Conservation (phyloP, 805 yeast genomes). For the Ogataea minuta region DNA sequence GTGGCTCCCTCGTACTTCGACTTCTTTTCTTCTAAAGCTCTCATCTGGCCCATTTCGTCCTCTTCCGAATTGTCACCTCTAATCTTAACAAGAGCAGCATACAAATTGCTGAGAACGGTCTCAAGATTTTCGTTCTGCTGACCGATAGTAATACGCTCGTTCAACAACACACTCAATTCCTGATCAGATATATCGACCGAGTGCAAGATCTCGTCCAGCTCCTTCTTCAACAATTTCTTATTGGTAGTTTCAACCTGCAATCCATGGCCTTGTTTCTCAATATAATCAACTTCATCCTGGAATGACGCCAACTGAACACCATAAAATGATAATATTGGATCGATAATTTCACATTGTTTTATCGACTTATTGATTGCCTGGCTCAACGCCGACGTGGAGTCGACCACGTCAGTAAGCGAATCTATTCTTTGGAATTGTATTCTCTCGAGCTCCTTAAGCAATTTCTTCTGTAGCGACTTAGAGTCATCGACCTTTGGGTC, state of each 20-base stretch:
- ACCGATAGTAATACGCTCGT: conserved; percentile 49
- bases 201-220: conserved; percentile 62
- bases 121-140: conserved; percentile 48
- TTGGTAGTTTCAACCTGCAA: conserved; percentile 81
- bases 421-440: conserved; percentile 64
- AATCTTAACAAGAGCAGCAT: conserved; percentile 63
- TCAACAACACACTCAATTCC: conserved; percentile 47
- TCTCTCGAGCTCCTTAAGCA: conserved; percentile 56
- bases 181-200: conserved; percentile 66
- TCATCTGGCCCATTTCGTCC: conserved; percentile 58
- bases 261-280: conserved; percentile 77
- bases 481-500: conserved; percentile 59
- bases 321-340: conserved; percentile 52
- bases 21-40: conserved; percentile 67
- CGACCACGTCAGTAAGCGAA: conserved; percentile 42
- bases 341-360: conserved; percentile 53
- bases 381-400: conserved; percentile 42
- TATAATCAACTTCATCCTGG: conserved; percentile 62
- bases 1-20: conserved; percentile 57
- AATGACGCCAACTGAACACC: conserved; percentile 62
- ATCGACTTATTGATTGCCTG: conserved; percentile 43
- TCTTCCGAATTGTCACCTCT: conserved; percentile 45
- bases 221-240: conserved; percentile 70
- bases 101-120: conserved; percentile 50
- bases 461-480: conserved; percentile 51